Conservation (phyloP, 306 rosid genomes). For the Rosa multiflora region DNA sequence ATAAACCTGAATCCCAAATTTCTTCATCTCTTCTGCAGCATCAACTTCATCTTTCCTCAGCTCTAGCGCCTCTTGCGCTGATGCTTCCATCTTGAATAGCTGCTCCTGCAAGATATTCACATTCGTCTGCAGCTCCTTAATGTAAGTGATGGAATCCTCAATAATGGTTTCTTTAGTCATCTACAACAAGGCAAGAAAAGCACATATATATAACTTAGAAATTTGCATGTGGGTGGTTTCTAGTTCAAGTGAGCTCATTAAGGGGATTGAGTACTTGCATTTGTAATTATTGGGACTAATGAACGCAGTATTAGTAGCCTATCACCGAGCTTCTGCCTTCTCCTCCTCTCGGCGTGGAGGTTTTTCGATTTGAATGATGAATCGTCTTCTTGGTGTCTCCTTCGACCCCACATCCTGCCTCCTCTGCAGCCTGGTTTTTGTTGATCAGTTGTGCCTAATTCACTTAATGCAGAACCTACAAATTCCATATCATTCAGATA, state of each 20-base stretch:
- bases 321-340: slow-evolving; percentile 63
- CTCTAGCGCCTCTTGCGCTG: slow-evolving; percentile 21
- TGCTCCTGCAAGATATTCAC: slow-evolving; percentile 41
- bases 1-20: slow-evolving; percentile 47
- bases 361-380: slow-evolving; percentile 49
- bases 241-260: not conserved
- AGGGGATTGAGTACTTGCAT: slow-evolving; percentile 33
- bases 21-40: slow-evolving; percentile 35
- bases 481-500: slow-evolving; percentile 33
- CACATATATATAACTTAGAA: not conserved
- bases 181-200: slow-evolving; percentile 32
- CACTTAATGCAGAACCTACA: slow-evolving; percentile 29
- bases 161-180: slow-evolving; percentile 65
- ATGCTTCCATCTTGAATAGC: slow-evolving; percentile 44
- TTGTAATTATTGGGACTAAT: slow-evolving; percentile 67
- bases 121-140: slow-evolving; percentile 33
- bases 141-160: slow-evolving; percentile 58
- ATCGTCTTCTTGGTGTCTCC: slow-evolving; percentile 23
- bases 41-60: slow-evolving; percentile 12
- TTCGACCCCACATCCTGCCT: slow-evolving; percentile 34
- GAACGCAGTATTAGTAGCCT: slow-evolving; percentile 55
- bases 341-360: slow-evolving; percentile 59
- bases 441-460: slow-evolving; percentile 27
- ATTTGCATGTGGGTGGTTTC: not conserved
- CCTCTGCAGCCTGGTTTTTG: slow-evolving; percentile 10